Evolutionary conservation across 2,329 filamentous ascomycete species (phyloP).

Genomic region (Bisporella sp.): DNA sequence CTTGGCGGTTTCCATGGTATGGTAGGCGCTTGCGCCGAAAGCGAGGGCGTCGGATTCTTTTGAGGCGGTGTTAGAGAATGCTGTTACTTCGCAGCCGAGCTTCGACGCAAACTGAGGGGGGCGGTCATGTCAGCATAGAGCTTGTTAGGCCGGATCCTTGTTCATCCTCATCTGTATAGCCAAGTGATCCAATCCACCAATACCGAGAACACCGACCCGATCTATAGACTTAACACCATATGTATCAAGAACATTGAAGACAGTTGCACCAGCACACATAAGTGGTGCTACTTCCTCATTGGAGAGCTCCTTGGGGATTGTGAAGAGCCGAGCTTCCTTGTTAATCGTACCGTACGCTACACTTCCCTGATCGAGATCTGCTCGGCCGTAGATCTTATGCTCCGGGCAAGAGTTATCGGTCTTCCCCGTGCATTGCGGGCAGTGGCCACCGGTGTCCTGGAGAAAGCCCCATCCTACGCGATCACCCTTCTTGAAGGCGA

Average conservation of each 20-base stretch:
- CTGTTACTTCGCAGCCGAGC: constrained; percentile 54
- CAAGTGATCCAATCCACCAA: constrained; percentile 56
- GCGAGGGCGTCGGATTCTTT: constrained; percentile 57
- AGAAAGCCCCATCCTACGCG: constrained; percentile 41
- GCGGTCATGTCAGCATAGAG: too few relatives aligned
- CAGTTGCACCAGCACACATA: constrained; percentile 40
- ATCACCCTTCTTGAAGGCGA: constrained; percentile 34
- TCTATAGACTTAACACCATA: constrained; percentile 25
- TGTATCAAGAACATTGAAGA: constrained; percentile 28
- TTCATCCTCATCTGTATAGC: constrained; percentile 40
- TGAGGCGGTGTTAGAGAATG: constrained; percentile 49
- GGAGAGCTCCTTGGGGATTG: constrained; percentile 31
- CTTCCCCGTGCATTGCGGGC: constrained; percentile 37
- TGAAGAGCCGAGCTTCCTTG: constrained; percentile 32
- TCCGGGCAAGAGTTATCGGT: constrained; percentile 36
- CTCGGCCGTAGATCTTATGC: constrained; percentile 34
- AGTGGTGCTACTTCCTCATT: constrained; percentile 35
- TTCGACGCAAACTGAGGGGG: constrained; percentile 42
- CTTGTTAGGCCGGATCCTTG: too few relatives aligned
- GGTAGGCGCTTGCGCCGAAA: constrained; percentile 55
- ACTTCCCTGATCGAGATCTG: constrained; percentile 40
- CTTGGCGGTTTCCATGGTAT: constrained; percentile 39
- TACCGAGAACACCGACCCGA: constrained; percentile 39
- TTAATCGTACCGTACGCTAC: constrained; percentile 34
- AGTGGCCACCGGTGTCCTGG: constrained; percentile 35